phyloP scores from a whole-genome alignment of 805 yeast species.

The Teunomyces atbi region DNA sequence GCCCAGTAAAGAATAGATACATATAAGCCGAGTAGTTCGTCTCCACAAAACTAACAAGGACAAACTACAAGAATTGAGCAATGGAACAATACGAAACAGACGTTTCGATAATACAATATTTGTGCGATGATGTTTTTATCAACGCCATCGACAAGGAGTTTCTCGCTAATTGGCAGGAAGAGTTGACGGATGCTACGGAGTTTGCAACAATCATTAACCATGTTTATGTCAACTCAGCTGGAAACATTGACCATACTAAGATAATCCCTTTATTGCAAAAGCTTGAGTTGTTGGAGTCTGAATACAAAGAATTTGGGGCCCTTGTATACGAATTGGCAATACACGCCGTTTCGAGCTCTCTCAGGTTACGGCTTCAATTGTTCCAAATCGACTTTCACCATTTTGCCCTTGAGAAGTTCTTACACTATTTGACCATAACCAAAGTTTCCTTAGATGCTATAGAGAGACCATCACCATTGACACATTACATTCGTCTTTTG shows the following conservation, averaged over 20 bases:
- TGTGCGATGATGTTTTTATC: slow-evolving; percentile 23
- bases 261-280: slow-evolving; percentile 9
- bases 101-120: slow-evolving; percentile 14
- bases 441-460: background rate
- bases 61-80: background rate
- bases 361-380: slow-evolving; percentile 19
- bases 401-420: slow-evolving; percentile 18
- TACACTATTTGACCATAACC: slow-evolving; percentile 7
- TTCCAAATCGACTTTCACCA: slow-evolving; percentile 17
- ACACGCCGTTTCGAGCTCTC: slow-evolving; percentile 21
- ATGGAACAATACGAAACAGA: slow-evolving; percentile 1
- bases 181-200: slow-evolving; percentile 21
- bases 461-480: slow-evolving; percentile 12
- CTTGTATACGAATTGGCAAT: slow-evolving; percentile 26
- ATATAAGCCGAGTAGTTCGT: background rate
- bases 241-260: slow-evolving; percentile 1
- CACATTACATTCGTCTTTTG: slow-evolving; percentile 23
- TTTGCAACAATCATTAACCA: slow-evolving; percentile 22
- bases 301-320: slow-evolving; percentile 26
- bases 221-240: slow-evolving; percentile 16
- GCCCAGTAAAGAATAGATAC: background rate
- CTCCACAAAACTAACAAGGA: too few relatives aligned
- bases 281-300: slow-evolving; percentile 21
- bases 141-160: slow-evolving; percentile 26
- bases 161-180: slow-evolving; percentile 38